These are phyloP conservation scores for Penicillium longicatenatum DNA, from an alignment of 495 filamentous ascomycete species.

Conservation along the genomic window DNA sequence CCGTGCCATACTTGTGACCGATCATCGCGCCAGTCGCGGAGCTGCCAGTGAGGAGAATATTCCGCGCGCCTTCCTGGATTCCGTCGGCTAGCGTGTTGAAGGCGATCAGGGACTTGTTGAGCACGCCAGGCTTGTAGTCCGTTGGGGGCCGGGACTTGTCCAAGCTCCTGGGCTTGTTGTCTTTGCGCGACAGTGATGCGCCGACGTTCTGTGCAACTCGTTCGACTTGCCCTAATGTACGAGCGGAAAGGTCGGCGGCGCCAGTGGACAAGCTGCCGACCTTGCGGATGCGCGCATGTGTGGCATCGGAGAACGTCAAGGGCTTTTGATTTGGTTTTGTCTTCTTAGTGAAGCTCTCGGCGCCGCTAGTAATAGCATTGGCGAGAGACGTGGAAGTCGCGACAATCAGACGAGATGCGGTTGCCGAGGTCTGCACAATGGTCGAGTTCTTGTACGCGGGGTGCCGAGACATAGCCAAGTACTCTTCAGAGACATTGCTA, in stretches of 20 bases:
- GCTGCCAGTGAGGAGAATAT: constrained; percentile 70
- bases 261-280: constrained; percentile 77
- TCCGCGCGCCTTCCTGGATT: constrained; percentile 79
- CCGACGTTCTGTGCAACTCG: constrained; percentile 86
- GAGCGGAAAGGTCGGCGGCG: constrained; percentile 77
- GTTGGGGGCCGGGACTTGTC: constrained; percentile 60
- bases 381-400: constrained; percentile 78
- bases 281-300: constrained; percentile 81
- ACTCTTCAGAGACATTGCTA: constrained; percentile 75
- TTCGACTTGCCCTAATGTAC: constrained; percentile 81
- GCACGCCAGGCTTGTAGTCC: constrained; percentile 80
- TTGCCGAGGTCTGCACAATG: constrained; percentile 85
- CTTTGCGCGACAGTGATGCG: constrained; percentile 66
- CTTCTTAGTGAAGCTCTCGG: constrained; percentile 78
- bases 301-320: constrained; percentile 82
- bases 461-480: constrained; percentile 77
- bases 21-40: constrained; percentile 79
- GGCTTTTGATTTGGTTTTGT: constrained; percentile 75
- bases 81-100: constrained; percentile 95
- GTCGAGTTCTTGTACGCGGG: constrained; percentile 86
- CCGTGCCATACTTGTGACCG: constrained; percentile 77
- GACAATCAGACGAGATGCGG: constrained; percentile 90
- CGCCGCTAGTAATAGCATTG: constrained; percentile 71
- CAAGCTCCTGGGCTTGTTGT: constrained; percentile 55
- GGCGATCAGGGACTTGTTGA: constrained; percentile 95